Evolutionary conservation across 2,329 filamentous ascomycete genomes (phyloP).

Genomic region (Aspergillus caelatus): DNA sequence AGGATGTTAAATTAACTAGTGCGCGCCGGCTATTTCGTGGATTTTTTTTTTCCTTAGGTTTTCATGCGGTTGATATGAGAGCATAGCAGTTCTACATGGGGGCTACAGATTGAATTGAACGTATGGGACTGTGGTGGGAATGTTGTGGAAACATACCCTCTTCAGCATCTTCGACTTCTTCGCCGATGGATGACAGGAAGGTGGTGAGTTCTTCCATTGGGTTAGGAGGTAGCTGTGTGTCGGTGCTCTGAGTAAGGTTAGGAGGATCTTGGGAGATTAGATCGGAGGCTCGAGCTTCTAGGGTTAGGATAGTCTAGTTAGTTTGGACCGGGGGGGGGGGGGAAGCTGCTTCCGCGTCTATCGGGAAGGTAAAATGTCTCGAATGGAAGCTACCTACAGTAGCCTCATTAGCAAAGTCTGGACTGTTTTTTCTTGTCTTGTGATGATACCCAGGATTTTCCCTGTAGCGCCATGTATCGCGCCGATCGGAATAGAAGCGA

Average conservation of each 20-base stretch:
- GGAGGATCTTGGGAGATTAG: neutral
- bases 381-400: neutral
- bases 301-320: neutral
- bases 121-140: neutral
- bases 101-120: neutral
- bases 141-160: slow-evolving; percentile 55
- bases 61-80: slow-evolving; percentile 6
- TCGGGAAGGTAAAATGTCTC: neutral
- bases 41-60: neutral
- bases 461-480: neutral
- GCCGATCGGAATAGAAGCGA: slow-evolving; percentile 8
- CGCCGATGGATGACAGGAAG: slow-evolving; percentile 49
- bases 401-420: neutral
- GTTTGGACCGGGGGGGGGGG: neutral
- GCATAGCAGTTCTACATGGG: neutral
- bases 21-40: neutral
- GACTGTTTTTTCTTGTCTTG: neutral
- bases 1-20: slow-evolving; percentile 8
- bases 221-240: neutral
- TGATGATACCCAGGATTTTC: slow-evolving; percentile 1
- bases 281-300: slow-evolving; percentile 3
- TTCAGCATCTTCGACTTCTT: slow-evolving; percentile 59
- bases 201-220: slow-evolving; percentile 26
- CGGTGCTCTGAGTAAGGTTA: neutral
- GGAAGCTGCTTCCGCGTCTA: neutral